Evolutionary conservation across 495 filamentous ascomycete species (phyloP).

Genomic region (Neurospora discreta): DNA sequence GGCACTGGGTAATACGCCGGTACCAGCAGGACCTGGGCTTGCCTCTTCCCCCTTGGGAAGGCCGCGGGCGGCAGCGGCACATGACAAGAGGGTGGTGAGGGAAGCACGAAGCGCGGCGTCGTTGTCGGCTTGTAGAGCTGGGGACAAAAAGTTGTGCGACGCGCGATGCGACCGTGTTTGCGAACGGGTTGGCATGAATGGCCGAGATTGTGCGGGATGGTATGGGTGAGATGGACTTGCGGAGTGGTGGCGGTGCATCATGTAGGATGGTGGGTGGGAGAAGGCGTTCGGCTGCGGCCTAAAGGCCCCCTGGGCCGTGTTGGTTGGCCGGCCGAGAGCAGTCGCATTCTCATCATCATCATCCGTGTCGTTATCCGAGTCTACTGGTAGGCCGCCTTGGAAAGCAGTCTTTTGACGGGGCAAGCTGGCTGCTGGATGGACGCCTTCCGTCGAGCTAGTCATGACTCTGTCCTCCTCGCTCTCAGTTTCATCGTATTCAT

Average conservation of each 20-base stretch:
- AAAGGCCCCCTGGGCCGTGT: slow-evolving; percentile 44
- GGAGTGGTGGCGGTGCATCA: slow-evolving; percentile 35
- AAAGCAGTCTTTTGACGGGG: slow-evolving; percentile 11
- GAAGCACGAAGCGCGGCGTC: slow-evolving; percentile 88
- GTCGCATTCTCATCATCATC: slow-evolving; percentile 79
- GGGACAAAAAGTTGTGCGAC: slow-evolving; percentile 53
- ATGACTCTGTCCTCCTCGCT: slow-evolving; percentile 61
- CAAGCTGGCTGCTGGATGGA: slow-evolving; percentile 27
- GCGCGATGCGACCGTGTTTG: slow-evolving; percentile 35
- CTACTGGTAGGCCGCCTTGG: slow-evolving; percentile 4
- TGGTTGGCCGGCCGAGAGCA: slow-evolving; percentile 51
- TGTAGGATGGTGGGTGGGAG: slow-evolving; percentile 63
- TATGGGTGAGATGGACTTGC: slow-evolving; percentile 33
- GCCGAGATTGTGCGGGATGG: slow-evolving; percentile 25
- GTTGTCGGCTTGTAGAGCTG: slow-evolving; percentile 73
- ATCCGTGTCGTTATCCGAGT: slow-evolving; percentile 24
- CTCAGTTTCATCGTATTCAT: slow-evolving; percentile 59
- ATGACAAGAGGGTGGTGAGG: slow-evolving; percentile 87
- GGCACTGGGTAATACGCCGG: slow-evolving; percentile 32
- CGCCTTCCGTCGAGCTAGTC: slow-evolving; percentile 74
- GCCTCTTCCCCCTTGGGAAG: slow-evolving; percentile 51
- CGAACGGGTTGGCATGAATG: slow-evolving; percentile 29
- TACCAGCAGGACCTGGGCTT: slow-evolving; percentile 14
- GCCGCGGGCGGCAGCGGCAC: slow-evolving; percentile 76
- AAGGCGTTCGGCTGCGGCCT: slow-evolving; percentile 85